Evolutionary conservation across 108 stramenopile genomes (phyloP), one percentile per base, ranked within the genome.

Genomic region (Fragilaria crotonensis): DNA sequence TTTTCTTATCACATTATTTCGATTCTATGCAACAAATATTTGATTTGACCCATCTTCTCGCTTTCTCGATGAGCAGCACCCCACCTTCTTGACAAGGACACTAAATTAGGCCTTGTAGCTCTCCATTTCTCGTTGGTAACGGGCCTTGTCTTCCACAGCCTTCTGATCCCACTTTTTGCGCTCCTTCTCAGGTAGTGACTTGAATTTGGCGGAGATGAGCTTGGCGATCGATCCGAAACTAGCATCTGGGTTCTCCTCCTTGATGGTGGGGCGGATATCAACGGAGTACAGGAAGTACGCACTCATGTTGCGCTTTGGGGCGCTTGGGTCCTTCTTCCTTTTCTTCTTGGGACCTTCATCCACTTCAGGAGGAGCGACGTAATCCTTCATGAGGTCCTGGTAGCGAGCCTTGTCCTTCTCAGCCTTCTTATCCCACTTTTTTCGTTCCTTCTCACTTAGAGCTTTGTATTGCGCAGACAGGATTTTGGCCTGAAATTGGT

Each of bases 281-380:
- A 83, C 70, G 25, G 85, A 87, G 75, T 74, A 91, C 49, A 91
- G 65, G 51, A 91, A 87, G 79, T 80, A 90, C 7, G 80, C 76
- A 55, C 65, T 68, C 80, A 80, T 78, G 60, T 90, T 85, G 17
- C 82, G 70, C 66, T 81, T 81, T 47, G 80, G 80, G 4, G 87
- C 87, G 54, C 85, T 85, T 46, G 87, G 87, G 50, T 89, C 83
- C 61, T 72, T 68, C 72, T 81, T 83, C 66, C 72, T 79, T 47
- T 71, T 63, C 64, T 78, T 75, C 63, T 73, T 73, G 30, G 59
- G 52, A 17, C 60, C 72, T 45, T 63, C 71, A 19, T 74, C 75
- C 33, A 83, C 84, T 20, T 83, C 87, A 33, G 70, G 62, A 14
- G 84, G 84, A 1, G 76, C 28, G n/a, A 77, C 79, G 67, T 89